Percentiles rank a stretch among this genome's conserved stretches.
Conservation (phyloP, 2,329 filamentous ascomycete species). For the Aspergillus sp. region DNA sequence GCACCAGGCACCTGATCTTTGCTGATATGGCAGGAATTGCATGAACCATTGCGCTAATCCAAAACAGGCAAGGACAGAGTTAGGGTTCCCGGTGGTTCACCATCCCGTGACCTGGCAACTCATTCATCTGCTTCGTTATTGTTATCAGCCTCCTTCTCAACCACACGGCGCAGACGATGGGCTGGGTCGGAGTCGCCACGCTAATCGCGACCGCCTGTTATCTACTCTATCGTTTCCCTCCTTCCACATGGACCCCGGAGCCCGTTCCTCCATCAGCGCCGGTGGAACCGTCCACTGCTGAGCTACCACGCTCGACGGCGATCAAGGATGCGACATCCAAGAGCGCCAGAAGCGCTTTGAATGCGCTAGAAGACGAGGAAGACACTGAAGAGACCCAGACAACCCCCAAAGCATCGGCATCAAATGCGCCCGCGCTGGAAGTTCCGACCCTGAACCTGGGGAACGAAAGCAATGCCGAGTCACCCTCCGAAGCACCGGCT, state of each 20-base stretch:
- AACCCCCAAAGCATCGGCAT: constrained; percentile 37
- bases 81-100: no score
- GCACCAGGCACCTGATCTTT: no score
- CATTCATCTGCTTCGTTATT: no score
- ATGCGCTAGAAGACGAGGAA: constrained; percentile 5
- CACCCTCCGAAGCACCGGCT: constrained; percentile 2
- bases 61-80: no score
- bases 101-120: no score
- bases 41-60: no score
- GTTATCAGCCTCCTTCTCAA: no score
- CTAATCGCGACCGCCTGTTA: constrained; percentile 40
- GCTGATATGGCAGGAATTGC: no score
- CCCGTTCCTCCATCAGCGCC: constrained; percentile 11
- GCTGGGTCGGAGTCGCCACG: constrained; percentile 38
- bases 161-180: constrained; percentile 30
- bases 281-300: constrained; percentile 18
- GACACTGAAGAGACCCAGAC: constrained; percentile 25
- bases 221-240: constrained; percentile 39
- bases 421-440: constrained; percentile 19
- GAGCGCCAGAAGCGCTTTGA: constrained; percentile 6
- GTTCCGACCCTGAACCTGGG: constrained; percentile 34
- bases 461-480: constrained; percentile 16
- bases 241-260: constrained; percentile 30
- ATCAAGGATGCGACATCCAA: constrained; percentile 11
- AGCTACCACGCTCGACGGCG: constrained; percentile 8